These are phyloP conservation scores for Otatea glauca DNA, from an alignment of 176 grass and related monocot genomes.

Conservation along the genomic window DNA sequence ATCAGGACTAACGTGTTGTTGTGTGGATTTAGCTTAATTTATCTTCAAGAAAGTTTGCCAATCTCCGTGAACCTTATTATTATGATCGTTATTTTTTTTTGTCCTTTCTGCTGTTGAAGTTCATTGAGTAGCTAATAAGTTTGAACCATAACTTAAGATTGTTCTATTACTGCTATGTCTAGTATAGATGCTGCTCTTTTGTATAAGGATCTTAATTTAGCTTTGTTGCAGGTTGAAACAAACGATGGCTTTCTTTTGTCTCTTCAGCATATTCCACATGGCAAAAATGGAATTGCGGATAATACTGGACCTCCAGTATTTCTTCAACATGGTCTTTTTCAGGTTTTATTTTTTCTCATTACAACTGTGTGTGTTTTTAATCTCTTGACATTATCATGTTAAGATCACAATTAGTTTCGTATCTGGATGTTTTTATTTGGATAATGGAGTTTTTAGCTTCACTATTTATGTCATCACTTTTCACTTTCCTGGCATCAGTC, in stretches of 20 bases:
- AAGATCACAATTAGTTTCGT: neutral
- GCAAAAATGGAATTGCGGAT: slow-evolving; percentile 51
- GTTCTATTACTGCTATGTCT: neutral
- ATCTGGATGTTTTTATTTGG: slow-evolving; percentile 15
- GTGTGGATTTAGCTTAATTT: slow-evolving; percentile 1
- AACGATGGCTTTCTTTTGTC: slow-evolving; percentile 82
- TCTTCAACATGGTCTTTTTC: slow-evolving; percentile 97
- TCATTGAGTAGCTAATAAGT: neutral
- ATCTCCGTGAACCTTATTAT: neutral
- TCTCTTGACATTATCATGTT: neutral
- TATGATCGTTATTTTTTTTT: neutral
- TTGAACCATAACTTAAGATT: neutral
- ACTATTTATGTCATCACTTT: neutral
- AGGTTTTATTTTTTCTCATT: slow-evolving; percentile 59
- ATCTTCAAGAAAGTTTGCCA: neutral
- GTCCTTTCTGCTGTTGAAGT: slow-evolving; percentile 1
- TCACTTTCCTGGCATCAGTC: neutral
- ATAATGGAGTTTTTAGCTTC: slow-evolving; percentile 18
- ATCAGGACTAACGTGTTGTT: neutral
- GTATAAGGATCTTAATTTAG: slow-evolving; percentile 28
- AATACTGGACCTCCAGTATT: slow-evolving; percentile 71
- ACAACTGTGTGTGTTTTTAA: neutral
- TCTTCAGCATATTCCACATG: slow-evolving; percentile 77
- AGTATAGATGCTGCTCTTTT: slow-evolving; percentile 1
- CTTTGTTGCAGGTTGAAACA: slow-evolving; percentile 69